Conservation (phyloP, 441 rosid species). For the Eutrema salsugineum region DNA sequence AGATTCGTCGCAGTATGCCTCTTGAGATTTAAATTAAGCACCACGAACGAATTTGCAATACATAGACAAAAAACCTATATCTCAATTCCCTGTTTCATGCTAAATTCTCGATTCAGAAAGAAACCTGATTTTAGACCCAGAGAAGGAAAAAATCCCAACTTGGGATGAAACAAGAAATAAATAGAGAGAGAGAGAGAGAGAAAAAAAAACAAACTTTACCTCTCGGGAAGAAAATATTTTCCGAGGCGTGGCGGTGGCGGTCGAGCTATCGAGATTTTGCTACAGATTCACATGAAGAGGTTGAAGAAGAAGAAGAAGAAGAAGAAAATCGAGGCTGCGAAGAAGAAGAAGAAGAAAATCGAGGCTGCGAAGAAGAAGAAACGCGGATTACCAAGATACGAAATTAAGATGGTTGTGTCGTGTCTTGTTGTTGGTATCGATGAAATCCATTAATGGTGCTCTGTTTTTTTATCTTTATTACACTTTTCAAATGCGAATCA, state of each 20-base stretch:
- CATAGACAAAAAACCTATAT: neutral
- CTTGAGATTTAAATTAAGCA: neutral
- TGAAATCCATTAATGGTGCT: constrained; percentile 24
- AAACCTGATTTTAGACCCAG: neutral
- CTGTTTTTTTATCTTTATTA: constrained; percentile 8
- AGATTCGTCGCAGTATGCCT: constrained; percentile 2
- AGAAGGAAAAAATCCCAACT: neutral
- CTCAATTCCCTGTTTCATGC: neutral
- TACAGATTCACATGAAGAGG: constrained; percentile 9
- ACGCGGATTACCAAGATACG: constrained; percentile 14
- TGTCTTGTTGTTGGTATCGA: constrained; percentile 29
- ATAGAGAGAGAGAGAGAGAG: neutral
- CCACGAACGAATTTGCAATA: neutral
- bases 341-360: neutral
- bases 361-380: neutral
- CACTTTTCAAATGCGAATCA: neutral
- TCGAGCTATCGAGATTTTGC: neutral
- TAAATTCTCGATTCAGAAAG: neutral
- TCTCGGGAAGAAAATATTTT: neutral
- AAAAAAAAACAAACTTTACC: too few relatives aligned
- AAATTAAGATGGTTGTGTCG: constrained; percentile 21
- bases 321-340: neutral
- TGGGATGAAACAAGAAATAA: neutral
- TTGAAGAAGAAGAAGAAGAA: neutral
- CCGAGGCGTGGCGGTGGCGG: constrained; percentile 7